phyloP scores from a whole-genome alignment of 2,329 filamentous ascomycete genomes.

The Fusarium camptoceras region DNA sequence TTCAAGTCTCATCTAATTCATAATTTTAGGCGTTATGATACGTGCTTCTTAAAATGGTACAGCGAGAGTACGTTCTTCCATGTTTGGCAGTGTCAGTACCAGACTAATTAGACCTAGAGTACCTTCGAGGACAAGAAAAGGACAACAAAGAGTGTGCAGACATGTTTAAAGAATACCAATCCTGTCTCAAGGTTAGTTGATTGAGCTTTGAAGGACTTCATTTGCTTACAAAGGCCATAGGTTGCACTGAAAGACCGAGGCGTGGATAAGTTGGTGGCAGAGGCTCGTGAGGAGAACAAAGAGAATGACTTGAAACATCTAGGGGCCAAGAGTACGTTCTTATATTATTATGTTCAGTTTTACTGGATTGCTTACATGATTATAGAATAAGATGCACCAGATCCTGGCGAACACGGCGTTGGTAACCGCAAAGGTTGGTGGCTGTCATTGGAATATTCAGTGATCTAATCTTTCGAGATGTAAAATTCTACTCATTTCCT shows the following conservation, averaged over 20 bases:
- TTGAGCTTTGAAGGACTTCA: neutral
- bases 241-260: constrained; percentile 85
- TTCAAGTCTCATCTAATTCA: neutral
- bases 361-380: constrained; percentile 4
- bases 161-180: constrained; percentile 89
- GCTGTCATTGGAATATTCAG: neutral
- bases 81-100: constrained; percentile 7
- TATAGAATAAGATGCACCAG: constrained; percentile 21
- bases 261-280: constrained; percentile 92
- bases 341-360: neutral
- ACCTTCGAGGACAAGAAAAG: constrained; percentile 84
- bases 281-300: constrained; percentile 87
- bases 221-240: constrained; percentile 19
- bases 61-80: constrained; percentile 81
- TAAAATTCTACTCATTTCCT: constrained; percentile 4
- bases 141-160: constrained; percentile 86
- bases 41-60: constrained; percentile 99
- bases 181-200: constrained; percentile 77
- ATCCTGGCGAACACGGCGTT: constrained; percentile 20
- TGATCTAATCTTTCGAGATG: neutral
- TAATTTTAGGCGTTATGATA: constrained; percentile 83
- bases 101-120: constrained; percentile 69
- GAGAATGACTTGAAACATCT: constrained; percentile 78
- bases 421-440: constrained; percentile 5
- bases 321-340: constrained; percentile 56